A percentile compares a stretch with the other conserved stretches of the same genome.
phyloP scores from a whole-genome alignment of 2,329 filamentous ascomycete genomes.

The Phaeomoniella chlamydospora region DNA sequence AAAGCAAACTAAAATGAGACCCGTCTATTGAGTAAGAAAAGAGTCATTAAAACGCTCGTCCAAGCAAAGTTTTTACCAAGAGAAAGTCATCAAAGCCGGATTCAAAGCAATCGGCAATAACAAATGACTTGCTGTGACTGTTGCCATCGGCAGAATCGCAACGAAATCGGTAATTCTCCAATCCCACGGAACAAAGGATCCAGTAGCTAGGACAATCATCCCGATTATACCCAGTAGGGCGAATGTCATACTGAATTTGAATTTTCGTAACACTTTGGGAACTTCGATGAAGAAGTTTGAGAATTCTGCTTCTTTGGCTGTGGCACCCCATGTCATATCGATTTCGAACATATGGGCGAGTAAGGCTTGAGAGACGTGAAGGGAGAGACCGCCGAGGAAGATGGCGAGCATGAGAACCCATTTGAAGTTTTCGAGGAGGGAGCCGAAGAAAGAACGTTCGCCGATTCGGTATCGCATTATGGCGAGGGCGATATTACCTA shows the following conservation, averaged over 20 bases:
- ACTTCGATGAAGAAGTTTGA: constrained; percentile 77
- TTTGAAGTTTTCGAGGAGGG: constrained; percentile 42
- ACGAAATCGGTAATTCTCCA: constrained; percentile 25
- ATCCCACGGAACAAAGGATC: constrained; percentile 11
- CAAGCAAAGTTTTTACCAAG: constrained; percentile 1
- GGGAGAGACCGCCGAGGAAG: constrained; percentile 59
- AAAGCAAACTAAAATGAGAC: too few species aligned
- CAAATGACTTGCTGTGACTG: constrained; percentile 9
- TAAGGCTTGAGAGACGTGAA: constrained; percentile 62
- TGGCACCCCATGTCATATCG: constrained; percentile 75
- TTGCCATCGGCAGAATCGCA: constrained; percentile 11
- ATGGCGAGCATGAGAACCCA: constrained; percentile 52
- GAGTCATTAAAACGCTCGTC: too few species aligned
- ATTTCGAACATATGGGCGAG: constrained; percentile 72
- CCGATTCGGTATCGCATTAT: constrained; percentile 46
- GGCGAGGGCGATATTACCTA: constrained; percentile 47
- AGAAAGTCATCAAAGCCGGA: constrained; percentile 7
- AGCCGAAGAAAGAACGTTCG: constrained; percentile 35
- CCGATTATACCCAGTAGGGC: constrained; percentile 8
- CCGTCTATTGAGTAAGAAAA: too few species aligned
- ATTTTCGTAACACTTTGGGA: constrained; percentile 61
- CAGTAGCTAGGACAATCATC: constrained; percentile 13
- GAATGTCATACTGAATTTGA: constrained; percentile 52
- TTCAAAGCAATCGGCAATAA: constrained; percentile 7
- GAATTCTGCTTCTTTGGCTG: constrained; percentile 60